These are phyloP conservation scores for Alternaria sp. DNA, from an alignment of 2,329 filamentous ascomycete genomes.

Conservation along the genomic window DNA sequence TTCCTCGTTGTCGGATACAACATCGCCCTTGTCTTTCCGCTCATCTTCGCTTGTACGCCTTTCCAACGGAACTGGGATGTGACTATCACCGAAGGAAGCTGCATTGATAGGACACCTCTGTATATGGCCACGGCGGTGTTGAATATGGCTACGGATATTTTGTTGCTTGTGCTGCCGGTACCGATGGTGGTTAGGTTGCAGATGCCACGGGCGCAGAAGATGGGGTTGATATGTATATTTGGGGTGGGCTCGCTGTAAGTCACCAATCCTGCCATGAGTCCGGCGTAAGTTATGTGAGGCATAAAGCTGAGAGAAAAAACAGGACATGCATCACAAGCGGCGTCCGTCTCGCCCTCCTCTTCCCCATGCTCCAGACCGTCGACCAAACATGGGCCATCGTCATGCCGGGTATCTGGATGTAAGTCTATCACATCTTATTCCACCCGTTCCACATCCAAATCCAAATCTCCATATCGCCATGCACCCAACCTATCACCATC, in stretches of 20 bases:
- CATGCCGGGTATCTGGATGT: constrained; percentile 19
- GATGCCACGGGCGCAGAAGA: constrained; percentile 19
- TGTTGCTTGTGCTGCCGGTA: constrained; percentile 23
- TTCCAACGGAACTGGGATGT: constrained; percentile 24
- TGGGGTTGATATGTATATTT: constrained; percentile 26
- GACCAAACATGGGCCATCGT: constrained; percentile 23
- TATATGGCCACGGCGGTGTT: constrained; percentile 30
- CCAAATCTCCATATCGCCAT: too few species aligned
- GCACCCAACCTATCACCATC: not conserved
- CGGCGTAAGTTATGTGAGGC: too few species aligned
- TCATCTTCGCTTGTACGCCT: constrained; percentile 30
- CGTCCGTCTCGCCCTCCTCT: constrained; percentile 10
- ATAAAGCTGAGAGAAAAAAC: not conserved
- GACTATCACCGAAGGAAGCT: constrained; percentile 19
- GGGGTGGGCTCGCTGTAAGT: constrained; percentile 19
- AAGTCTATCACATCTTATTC: not conserved
- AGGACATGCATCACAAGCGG: constrained; percentile 17
- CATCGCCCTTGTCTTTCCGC: constrained; percentile 23
- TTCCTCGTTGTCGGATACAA: constrained; percentile 28
- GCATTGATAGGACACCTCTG: constrained; percentile 23
- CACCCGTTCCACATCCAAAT: too few species aligned
- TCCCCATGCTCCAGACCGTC: constrained; percentile 11
- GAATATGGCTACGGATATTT: constrained; percentile 26
- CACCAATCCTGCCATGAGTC: too few species aligned
- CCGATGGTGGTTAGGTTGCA: constrained; percentile 28